Evolutionary conservation across 176 grass and related monocot genomes (phyloP).

Genomic region (Avena atlantica): DNA sequence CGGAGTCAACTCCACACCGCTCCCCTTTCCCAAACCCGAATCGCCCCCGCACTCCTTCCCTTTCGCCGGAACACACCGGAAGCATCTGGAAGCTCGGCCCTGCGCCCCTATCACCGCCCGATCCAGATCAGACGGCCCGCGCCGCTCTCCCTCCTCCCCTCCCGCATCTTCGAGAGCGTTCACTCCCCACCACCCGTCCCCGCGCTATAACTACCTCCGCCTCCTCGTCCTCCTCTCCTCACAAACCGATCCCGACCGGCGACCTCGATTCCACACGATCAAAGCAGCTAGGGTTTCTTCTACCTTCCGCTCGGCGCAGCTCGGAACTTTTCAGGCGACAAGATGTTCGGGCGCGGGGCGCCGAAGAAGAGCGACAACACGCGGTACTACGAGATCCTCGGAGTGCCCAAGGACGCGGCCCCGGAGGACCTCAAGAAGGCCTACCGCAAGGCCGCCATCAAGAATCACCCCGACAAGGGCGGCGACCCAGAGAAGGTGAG

Average conservation of each 20-base stretch:
- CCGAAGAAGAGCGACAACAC: constrained; percentile 94
- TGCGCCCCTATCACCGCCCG: neutral
- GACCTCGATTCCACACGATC: neutral
- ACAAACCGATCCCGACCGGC: constrained; percentile 2
- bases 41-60: neutral
- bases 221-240: neutral
- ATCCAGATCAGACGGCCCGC: constrained; percentile 48
- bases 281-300: constrained; percentile 43
- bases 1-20: constrained; percentile 36
- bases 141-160: neutral
- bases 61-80: constrained; percentile 51
- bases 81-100: constrained; percentile 61
- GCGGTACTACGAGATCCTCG: constrained; percentile 82
- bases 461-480: constrained; percentile 96
- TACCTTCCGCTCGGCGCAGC: neutral
- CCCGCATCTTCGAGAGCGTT: constrained; percentile 52
- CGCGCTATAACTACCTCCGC: constrained; percentile 31
- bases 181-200: constrained; percentile 52
- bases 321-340: neutral
- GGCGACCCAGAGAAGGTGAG: constrained; percentile 91
- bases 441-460: constrained; percentile 93
- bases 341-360: constrained; percentile 60
- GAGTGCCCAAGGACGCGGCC: constrained; percentile 69
- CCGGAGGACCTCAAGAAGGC: constrained; percentile 92
- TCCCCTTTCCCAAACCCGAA: neutral